Evolutionary conservation across 2,329 filamentous ascomycete genomes (phyloP).

Genomic region (Colletotrichum coccodes): DNA sequence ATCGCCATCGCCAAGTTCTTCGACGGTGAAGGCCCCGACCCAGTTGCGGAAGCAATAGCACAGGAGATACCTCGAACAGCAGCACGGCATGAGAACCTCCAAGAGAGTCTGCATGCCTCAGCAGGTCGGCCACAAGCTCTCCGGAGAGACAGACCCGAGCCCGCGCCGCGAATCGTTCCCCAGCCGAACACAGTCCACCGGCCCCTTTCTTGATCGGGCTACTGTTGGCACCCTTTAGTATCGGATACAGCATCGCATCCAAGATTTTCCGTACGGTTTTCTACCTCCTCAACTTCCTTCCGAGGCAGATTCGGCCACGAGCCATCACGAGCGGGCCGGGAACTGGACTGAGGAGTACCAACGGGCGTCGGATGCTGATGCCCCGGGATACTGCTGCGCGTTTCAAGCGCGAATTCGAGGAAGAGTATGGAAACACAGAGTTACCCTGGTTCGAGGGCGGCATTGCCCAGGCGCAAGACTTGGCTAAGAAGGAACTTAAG

Average conservation of each 20-base stretch:
- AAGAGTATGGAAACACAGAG: constrained; percentile 81
- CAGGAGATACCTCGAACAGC: constrained; percentile 70
- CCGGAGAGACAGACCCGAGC: constrained; percentile 57
- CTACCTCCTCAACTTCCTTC: constrained; percentile 84
- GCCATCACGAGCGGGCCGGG: constrained; percentile 63
- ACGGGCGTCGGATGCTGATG: constrained; percentile 78
- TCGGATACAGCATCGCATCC: constrained; percentile 79
- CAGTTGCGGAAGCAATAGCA: constrained; percentile 79
- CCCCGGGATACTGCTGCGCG: constrained; percentile 89
- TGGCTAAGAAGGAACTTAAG: constrained; percentile 90
- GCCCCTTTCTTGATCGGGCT: constrained; percentile 82
- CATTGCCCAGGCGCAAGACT: constrained; percentile 90
- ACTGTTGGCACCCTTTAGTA: constrained; percentile 82
- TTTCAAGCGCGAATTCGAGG: constrained; percentile 93
- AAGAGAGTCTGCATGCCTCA: constrained; percentile 62
- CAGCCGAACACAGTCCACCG: constrained; percentile 75
- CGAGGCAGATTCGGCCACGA: constrained; percentile 68
- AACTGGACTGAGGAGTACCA: constrained; percentile 67
- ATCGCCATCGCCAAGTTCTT: constrained; percentile 98
- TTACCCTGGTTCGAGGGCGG: constrained; percentile 88
- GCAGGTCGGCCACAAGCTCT: constrained; percentile 36
- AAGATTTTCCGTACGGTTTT: constrained; percentile 78
- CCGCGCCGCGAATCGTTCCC: constrained; percentile 88
- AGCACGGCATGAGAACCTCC: constrained; percentile 78
- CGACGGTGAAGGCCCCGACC: constrained; percentile 90